A percentile compares a stretch with the other conserved stretches of the same genome.
Conservation (phyloP, 768 basidiomycete species). For the Mycena chlorophos region DNA sequence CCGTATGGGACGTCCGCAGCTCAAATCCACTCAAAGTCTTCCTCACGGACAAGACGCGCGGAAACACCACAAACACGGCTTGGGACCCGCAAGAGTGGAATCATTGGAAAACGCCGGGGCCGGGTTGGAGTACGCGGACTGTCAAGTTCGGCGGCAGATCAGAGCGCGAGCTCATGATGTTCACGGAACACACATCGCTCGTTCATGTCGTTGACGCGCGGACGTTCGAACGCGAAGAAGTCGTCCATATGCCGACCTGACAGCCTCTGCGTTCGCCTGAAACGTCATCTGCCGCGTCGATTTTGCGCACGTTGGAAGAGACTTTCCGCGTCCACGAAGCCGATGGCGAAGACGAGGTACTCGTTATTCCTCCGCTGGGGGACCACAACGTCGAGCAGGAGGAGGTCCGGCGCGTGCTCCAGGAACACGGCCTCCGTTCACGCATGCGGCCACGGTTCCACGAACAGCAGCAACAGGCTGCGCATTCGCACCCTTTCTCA, state of each 20-base stretch:
- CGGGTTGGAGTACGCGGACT: slow-evolving; percentile 82
- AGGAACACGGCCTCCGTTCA: slow-evolving; percentile 47
- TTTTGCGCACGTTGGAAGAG: slow-evolving; percentile 56
- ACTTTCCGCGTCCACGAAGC: slow-evolving; percentile 48
- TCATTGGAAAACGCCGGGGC: slow-evolving; percentile 54
- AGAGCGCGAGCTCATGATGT: slow-evolving; percentile 78
- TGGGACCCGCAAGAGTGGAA: slow-evolving; percentile 73
- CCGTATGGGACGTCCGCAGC: slow-evolving; percentile 82
- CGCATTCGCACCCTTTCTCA: background rate
- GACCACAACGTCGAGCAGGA: slow-evolving; percentile 56
- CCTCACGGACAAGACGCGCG: slow-evolving; percentile 53
- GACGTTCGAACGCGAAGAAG: slow-evolving; percentile 79
- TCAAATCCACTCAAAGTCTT: slow-evolving; percentile 68
- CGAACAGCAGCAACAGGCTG: background rate
- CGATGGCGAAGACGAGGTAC: slow-evolving; percentile 45
- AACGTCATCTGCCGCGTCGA: slow-evolving; percentile 18
- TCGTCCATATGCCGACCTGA: slow-evolving; percentile 56
- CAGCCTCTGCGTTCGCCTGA: slow-evolving; percentile 11
- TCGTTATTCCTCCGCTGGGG: slow-evolving; percentile 57
- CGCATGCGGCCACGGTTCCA: slow-evolving; percentile 13
- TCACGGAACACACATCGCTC: slow-evolving; percentile 87
- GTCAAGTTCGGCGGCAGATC: slow-evolving; percentile 79
- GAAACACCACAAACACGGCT: slow-evolving; percentile 44
- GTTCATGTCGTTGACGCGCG: slow-evolving; percentile 85
- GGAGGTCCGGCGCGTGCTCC: slow-evolving; percentile 56